Percentiles rank a stretch among this genome's conserved stretches.
Evolutionary conservation across 768 basidiomycete species (phyloP).

Genomic region (Phallus indusiatus): DNA sequence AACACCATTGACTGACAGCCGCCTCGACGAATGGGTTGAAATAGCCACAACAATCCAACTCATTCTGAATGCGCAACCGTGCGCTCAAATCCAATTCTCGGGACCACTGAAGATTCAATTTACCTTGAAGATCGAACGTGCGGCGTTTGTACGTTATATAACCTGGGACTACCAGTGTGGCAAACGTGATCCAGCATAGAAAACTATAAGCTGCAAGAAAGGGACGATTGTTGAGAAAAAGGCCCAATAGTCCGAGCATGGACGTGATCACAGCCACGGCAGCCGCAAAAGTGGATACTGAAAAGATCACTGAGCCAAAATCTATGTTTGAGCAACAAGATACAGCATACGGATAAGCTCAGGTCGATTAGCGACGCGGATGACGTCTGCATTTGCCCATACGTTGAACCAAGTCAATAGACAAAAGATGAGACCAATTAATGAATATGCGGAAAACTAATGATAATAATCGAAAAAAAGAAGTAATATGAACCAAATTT

Average conservation of each 20-base stretch:
- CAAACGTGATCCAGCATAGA: slow-evolving; percentile 66
- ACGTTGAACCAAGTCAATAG: slow-evolving; percentile 74
- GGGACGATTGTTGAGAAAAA: slow-evolving; percentile 73
- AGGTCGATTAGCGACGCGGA: slow-evolving; percentile 57
- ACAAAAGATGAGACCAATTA: slow-evolving; percentile 52
- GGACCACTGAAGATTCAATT: slow-evolving; percentile 73
- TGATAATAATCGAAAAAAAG: not conserved
- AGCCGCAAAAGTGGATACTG: slow-evolving; percentile 59
- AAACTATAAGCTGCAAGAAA: slow-evolving; percentile 71
- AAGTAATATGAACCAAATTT: slow-evolving; percentile 1
- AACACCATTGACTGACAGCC: slow-evolving; percentile 64
- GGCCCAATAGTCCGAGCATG: slow-evolving; percentile 67
- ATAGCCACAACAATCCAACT: slow-evolving; percentile 71
- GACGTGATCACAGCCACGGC: slow-evolving; percentile 51
- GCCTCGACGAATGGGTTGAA: slow-evolving; percentile 75
- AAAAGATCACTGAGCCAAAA: not conserved
- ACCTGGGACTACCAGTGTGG: slow-evolving; percentile 61
- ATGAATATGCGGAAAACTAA: slow-evolving; percentile 51
- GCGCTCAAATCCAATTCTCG: slow-evolving; percentile 47
- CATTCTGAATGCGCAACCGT: slow-evolving; percentile 61
- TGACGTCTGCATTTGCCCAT: slow-evolving; percentile 57
- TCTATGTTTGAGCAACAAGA: not conserved
- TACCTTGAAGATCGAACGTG: slow-evolving; percentile 74
- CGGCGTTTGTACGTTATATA: slow-evolving; percentile 70
- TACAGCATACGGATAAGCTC: slow-evolving; percentile 45